Percentiles rank a stretch among this genome's conserved stretches.
These are phyloP conservation scores for Coemansia sp. DNA, from an alignment of 192 early-diverging fungal genomes.

Conservation along the genomic window DNA sequence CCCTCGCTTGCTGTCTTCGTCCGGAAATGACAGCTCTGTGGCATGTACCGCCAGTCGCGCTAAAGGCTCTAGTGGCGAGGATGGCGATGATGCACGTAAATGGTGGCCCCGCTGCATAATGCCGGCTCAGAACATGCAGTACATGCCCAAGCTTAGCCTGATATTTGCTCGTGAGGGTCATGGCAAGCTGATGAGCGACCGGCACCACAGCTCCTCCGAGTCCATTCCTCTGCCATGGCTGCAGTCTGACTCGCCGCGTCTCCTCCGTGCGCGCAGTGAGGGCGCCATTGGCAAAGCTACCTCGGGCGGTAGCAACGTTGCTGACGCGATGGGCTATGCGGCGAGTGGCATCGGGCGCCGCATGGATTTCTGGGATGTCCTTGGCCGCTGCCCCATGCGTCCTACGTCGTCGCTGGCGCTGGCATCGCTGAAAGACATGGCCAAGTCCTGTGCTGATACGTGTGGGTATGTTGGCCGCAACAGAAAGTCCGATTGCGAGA, in stretches of 20 bases:
- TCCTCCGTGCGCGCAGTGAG: constrained; percentile 3
- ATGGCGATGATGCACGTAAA: constrained; percentile 16
- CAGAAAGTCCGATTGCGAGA: neutral
- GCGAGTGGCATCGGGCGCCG: neutral
- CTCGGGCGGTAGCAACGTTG: neutral
- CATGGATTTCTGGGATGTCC: constrained; percentile 41
- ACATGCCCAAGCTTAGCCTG: constrained; percentile 44
- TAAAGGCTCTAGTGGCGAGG: no score
- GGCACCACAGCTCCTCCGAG: constrained; percentile 3
- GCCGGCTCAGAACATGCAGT: constrained; percentile 50
- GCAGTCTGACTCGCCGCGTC: neutral
- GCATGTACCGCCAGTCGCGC: neutral
- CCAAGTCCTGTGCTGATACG: neutral
- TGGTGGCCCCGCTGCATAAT: constrained; percentile 47
- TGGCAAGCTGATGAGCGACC: constrained; percentile 1
- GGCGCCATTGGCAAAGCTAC: neutral
- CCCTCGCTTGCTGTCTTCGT: neutral
- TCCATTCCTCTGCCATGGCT: neutral
- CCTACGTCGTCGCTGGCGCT: constrained; percentile 46
- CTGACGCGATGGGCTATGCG: neutral
- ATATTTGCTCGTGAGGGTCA: neutral
- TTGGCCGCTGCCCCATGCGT: constrained; percentile 44
- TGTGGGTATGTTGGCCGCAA: no score
- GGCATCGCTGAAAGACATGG: constrained; percentile 41
- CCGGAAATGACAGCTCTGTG: neutral